Evolutionary conservation across 169 alveolate species (phyloP).

Genomic region (Cryptosporidium ryanae): DNA sequence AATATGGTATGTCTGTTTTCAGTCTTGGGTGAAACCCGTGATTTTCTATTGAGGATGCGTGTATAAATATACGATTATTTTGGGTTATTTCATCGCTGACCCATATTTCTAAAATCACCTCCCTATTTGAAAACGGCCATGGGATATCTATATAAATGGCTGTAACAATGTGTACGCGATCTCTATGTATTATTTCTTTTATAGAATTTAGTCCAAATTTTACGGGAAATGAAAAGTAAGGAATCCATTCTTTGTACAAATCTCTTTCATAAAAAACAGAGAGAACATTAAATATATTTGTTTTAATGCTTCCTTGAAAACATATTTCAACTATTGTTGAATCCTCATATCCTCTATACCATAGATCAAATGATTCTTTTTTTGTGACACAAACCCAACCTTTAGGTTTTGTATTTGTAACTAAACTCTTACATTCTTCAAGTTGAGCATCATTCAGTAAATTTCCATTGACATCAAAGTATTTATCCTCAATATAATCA

Average conservation of each 20-base stretch:
- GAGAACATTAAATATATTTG: constrained; percentile 48
- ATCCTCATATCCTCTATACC: constrained; percentile 54
- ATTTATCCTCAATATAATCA: not conserved
- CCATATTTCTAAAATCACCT: constrained; percentile 66
- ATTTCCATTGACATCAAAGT: constrained; percentile 33
- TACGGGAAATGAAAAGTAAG: constrained; percentile 44
- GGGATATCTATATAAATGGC: constrained; percentile 66
- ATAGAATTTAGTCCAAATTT: constrained; percentile 57
- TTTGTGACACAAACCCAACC: constrained; percentile 27
- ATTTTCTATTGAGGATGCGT: constrained; percentile 65
- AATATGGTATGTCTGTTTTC: constrained; percentile 49
- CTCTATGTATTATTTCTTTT: constrained; percentile 47
- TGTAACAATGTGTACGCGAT: constrained; percentile 39
- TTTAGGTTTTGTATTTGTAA: constrained; percentile 30
- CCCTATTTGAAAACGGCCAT: constrained; percentile 69
- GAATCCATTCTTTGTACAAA: constrained; percentile 65
- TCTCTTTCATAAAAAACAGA: constrained; percentile 73
- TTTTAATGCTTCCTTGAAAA: constrained; percentile 53
- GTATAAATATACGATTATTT: constrained; percentile 56
- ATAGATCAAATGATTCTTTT: constrained; percentile 47
- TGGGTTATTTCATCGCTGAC: constrained; percentile 59
- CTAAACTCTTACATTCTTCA: constrained; percentile 39
- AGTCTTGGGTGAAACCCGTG: constrained; percentile 71
- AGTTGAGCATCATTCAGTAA: not conserved
- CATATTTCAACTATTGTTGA: constrained; percentile 63